These are phyloP conservation scores for Citrullus amarus DNA, from an alignment of 306 rosid species.

Conservation along the genomic window DNA sequence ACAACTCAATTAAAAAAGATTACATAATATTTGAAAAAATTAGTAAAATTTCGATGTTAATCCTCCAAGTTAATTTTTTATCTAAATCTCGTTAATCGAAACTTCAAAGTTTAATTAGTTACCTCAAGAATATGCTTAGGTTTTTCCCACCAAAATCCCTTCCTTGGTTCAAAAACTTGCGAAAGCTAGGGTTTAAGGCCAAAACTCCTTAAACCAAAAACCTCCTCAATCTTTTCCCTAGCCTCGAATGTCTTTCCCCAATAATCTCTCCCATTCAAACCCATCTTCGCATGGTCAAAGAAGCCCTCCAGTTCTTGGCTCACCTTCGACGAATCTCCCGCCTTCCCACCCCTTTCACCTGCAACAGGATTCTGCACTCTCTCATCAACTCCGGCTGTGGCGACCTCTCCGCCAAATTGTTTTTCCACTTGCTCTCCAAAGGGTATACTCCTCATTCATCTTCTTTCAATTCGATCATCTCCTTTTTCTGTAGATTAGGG, in stretches of 20 bases:
- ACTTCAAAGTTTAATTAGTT: no score
- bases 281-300: conserved; percentile 19
- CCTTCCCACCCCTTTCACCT: conserved; percentile 19
- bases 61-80: no score
- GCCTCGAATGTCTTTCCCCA: neutral
- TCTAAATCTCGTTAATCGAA: no score
- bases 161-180: neutral
- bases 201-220: neutral
- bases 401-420: conserved; percentile 18
- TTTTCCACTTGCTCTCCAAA: conserved; percentile 20
- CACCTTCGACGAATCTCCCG: conserved; percentile 15
- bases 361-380: conserved; percentile 25
- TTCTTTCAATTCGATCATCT: conserved; percentile 25
- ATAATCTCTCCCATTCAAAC: neutral
- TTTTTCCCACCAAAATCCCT: no score
- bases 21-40: no score
- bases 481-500: conserved; percentile 20
- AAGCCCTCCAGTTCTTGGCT: conserved; percentile 18
- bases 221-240: neutral
- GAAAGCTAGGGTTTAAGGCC: conserved; percentile 3
- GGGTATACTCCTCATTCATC: conserved; percentile 25
- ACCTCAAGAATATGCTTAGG: no score
- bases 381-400: conserved; percentile 20
- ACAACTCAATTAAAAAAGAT: no score
- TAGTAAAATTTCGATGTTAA: no score